These are phyloP conservation scores for Neurospora terricola DNA, from an alignment of 495 filamentous ascomycete species.

Conservation along the genomic window DNA sequence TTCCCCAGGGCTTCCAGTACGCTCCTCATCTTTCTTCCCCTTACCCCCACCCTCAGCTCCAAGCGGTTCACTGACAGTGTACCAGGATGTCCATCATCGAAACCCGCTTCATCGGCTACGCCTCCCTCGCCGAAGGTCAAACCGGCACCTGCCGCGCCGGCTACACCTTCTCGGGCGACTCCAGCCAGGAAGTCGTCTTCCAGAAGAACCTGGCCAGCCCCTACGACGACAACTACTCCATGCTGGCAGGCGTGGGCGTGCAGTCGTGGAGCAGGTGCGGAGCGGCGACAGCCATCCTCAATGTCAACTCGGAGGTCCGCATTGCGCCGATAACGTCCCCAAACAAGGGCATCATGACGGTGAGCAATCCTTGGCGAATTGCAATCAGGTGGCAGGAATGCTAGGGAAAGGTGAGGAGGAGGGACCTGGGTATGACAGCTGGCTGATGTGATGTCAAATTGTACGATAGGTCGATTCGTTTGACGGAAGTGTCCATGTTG, in stretches of 20 bases:
- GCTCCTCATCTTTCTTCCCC: constrained; percentile 3
- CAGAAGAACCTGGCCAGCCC: constrained; percentile 22
- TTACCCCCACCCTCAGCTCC: background rate
- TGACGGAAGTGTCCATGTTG: constrained; percentile 19
- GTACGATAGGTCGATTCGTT: constrained; percentile 20
- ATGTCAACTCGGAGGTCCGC: constrained; percentile 29
- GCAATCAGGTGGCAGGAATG: constrained; percentile 12
- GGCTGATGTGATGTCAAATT: background rate
- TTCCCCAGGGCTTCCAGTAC: constrained; percentile 34
- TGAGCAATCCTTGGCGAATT: constrained; percentile 11
- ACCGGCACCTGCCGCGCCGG: constrained; percentile 17
- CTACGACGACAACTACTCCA: constrained; percentile 24
- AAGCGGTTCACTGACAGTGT: background rate
- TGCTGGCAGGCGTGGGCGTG: constrained; percentile 22
- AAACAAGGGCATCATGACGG: constrained; percentile 19
- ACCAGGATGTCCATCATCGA: constrained; percentile 25
- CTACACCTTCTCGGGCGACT: constrained; percentile 23
- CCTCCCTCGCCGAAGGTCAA: constrained; percentile 13
- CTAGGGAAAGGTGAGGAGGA: background rate
- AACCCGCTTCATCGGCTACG: constrained; percentile 27
- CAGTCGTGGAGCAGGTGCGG: constrained; percentile 25
- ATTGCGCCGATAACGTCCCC: constrained; percentile 20
- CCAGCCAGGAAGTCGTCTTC: constrained; percentile 23
- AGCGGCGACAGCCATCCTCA: constrained; percentile 19
- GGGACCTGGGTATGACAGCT: background rate